Evolutionary conservation across 441 rosid genomes (phyloP), one percentile per base, ranked within the genome.

Genomic region (Bocquillonia castaneifolia): DNA sequence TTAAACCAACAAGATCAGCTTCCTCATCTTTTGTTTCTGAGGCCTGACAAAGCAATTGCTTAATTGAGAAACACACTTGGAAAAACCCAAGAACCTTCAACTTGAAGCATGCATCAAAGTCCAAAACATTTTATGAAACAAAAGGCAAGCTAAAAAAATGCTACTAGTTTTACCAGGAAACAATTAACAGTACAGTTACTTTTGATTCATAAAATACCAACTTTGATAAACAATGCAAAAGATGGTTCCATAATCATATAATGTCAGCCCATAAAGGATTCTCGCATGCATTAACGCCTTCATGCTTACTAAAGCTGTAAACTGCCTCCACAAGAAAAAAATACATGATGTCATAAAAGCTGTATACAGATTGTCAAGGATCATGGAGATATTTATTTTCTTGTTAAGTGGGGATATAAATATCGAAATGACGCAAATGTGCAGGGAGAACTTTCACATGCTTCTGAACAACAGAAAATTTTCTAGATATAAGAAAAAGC

Each of bases 1-100:
- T 93, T 22, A 78, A 62, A 57, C 98, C 97, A 78, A 93, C 86
- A 65, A 93, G 70, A 67, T 66, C 79, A 60, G 81, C 85, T 37
- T 76, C 91, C 72, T 61, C 63, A 50, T 63, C 84, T 74, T 67
- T 68, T 51, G 65, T 66, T 68, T 74, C 84, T 78, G 97, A 74
- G 56, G 71, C 85, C 97, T 92, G 86, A 62, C 44, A 77, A 32
- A 70, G 42, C 44, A 81, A 80, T 58, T 63, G 69, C 29, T 65
- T 57, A 59, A 67, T 20, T 63, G 70, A 70, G 66, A 80, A 76
- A 61, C 23, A 56, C 22, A 59, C 4, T 2, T 20, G 12, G 17
- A 26, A 25, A 55, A 68, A 25, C 32, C 37, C 44, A 61, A 13
- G 20, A 17, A 34, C 60, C 32, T 26, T 25, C 17, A 51, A 25